phyloP scores from a whole-genome alignment of 257 asterid genomes.

The Salvia miltiorrhiza region DNA sequence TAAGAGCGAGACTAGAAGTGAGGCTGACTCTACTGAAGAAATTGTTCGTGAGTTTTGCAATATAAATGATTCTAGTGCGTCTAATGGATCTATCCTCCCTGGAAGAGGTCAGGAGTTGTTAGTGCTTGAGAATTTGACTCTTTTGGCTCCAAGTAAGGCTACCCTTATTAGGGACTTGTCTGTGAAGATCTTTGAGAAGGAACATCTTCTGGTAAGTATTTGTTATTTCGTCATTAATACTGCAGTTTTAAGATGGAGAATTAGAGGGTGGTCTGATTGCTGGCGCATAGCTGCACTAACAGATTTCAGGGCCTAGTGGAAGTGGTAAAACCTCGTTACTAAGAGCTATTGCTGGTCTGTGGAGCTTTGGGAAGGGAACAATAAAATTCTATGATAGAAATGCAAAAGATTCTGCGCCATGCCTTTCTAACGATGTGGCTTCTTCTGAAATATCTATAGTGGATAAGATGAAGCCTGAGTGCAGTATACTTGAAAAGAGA shows the following conservation, averaged over 20 bases:
- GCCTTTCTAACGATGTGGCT: conserved; percentile 27
- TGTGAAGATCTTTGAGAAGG: conserved; percentile 58
- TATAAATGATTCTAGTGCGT: conserved; percentile 20
- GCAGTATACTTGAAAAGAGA: conserved; percentile 25
- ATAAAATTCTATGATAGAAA: conserved; percentile 49
- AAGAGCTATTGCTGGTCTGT: conserved; percentile 88
- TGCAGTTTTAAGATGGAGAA: conserved; percentile 8
- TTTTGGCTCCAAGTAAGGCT: conserved; percentile 67
- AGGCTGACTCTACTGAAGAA: conserved; percentile 40
- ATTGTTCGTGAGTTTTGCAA: conserved; percentile 43
- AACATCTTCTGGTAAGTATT: conserved; percentile 69
- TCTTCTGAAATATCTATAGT: conserved; percentile 26
- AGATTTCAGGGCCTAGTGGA: conserved; percentile 97
- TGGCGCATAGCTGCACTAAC: conserved; percentile 40
- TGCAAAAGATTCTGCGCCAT: conserved; percentile 25
- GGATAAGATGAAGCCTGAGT: conserved; percentile 19
- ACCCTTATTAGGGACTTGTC: conserved; percentile 73
- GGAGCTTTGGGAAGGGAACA: conserved; percentile 79
- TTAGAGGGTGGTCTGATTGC: conserved; percentile 15
- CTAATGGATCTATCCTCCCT: conserved; percentile 54
- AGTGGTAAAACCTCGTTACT: conserved; percentile 89
- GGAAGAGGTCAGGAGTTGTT: conserved; percentile 41
- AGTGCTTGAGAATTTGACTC: conserved; percentile 57
- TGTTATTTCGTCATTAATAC: conserved; percentile 15
- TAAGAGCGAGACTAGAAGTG: conserved; percentile 31